A percentile compares a stretch with the other conserved stretches of the same genome.
Evolutionary conservation across 805 yeast genomes (phyloP).

Genomic region (Suhomyces tanzawaensis): DNA sequence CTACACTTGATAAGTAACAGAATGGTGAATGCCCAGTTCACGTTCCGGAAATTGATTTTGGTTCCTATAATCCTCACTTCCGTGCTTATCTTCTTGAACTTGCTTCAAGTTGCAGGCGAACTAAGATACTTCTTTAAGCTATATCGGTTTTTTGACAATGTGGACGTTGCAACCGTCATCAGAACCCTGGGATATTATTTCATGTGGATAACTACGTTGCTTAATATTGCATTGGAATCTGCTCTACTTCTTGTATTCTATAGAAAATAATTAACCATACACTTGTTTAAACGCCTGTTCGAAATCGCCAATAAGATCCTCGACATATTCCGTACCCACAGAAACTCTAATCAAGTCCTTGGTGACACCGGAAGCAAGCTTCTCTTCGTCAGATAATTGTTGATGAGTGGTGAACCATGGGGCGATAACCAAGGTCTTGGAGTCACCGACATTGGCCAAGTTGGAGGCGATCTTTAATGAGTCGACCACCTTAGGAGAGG

Average conservation of each 20-base stretch:
- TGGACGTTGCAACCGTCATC: not conserved
- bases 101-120: not conserved
- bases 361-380: conserved; percentile 79
- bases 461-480: conserved; percentile 80
- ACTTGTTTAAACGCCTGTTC: conserved; percentile 78
- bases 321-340: conserved; percentile 84
- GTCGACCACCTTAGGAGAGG: conserved; percentile 85
- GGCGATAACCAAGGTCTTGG: conserved; percentile 91
- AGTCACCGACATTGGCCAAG: conserved; percentile 96
- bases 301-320: conserved; percentile 71
- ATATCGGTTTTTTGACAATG: not conserved
- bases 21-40: not conserved
- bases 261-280: conserved; percentile 24
- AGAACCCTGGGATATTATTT: conserved; percentile 1
- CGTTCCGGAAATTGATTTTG: not conserved
- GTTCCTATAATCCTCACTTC: not conserved
- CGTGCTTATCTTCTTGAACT: not conserved
- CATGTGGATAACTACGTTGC: not conserved
- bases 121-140: not conserved
- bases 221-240: not conserved
- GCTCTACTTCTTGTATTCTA: not conserved
- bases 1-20: not conserved
- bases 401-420: conserved; percentile 97
- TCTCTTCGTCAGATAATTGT: conserved; percentile 82
- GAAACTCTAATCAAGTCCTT: conserved; percentile 83